These are phyloP conservation scores for Vairimorpha apis DNA, from an alignment of 371 early-diverging fungal genomes.

Conservation along the genomic window DNA sequence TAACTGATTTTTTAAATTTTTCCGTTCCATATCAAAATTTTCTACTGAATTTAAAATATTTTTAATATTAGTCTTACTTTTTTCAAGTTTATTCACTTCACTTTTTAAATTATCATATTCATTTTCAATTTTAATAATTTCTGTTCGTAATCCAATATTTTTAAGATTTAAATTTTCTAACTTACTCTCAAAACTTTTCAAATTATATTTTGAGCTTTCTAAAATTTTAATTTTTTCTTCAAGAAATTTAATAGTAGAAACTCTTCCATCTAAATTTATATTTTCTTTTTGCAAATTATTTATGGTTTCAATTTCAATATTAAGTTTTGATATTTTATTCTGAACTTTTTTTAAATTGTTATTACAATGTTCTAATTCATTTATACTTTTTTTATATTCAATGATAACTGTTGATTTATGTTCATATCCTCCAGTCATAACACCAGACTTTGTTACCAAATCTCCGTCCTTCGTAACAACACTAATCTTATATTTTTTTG, in stretches of 20 bases:
- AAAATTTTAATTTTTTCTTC: conserved; percentile 15
- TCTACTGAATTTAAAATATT: not conserved
- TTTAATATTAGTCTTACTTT: not conserved
- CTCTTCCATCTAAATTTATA: not conserved
- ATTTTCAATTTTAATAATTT: conserved; percentile 4
- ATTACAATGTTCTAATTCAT: conserved; percentile 16
- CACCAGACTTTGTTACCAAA: conserved; percentile 51
- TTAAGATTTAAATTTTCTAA: not conserved
- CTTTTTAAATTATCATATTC: conserved; percentile 12
- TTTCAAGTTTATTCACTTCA: conserved; percentile 29
- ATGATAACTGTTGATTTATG: conserved; percentile 24
- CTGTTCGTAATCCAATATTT: not conserved
- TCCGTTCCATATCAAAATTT: conserved; percentile 10
- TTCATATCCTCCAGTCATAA: conserved; percentile 61
- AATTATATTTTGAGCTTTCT: not conserved
- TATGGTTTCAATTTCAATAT: not conserved
- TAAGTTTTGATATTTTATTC: conserved; percentile 9
- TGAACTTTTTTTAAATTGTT: not conserved
- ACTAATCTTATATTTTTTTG: conserved; percentile 52
- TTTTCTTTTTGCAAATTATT: conserved; percentile 4
- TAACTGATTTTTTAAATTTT: conserved; percentile 30
- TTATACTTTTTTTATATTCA: conserved; percentile 41
- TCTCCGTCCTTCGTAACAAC: conserved; percentile 61
- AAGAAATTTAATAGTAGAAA: not conserved
- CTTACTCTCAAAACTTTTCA: not conserved